phyloP scores from a whole-genome alignment of 257 asterid species.

The Penstemon eatonii region DNA sequence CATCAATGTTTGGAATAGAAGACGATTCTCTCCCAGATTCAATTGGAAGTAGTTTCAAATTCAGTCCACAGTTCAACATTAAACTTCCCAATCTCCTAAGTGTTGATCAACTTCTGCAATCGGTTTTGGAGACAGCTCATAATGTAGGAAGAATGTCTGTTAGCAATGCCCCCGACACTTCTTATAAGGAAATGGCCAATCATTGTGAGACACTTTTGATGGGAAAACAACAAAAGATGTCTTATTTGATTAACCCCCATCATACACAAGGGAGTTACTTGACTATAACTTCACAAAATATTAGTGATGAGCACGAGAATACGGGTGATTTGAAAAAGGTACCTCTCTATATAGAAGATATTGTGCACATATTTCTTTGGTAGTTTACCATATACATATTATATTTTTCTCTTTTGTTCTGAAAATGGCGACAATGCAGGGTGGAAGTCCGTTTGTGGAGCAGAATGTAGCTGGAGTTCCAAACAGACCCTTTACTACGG shows the following conservation, averaged over 20 bases:
- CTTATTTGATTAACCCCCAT: slow-evolving; percentile 52
- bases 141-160: slow-evolving; percentile 75
- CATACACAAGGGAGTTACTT: slow-evolving; percentile 47
- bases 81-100: slow-evolving; percentile 70
- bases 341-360: slow-evolving; percentile 8
- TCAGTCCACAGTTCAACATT: slow-evolving; percentile 40
- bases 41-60: slow-evolving; percentile 37
- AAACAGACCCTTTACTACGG: slow-evolving; percentile 28
- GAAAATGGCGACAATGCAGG: slow-evolving; percentile 35
- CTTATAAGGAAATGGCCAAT: slow-evolving; percentile 77
- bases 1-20: slow-evolving; percentile 42
- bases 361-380: no score
- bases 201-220: slow-evolving; percentile 67
- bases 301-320: slow-evolving; percentile 36
- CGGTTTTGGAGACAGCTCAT: slow-evolving; percentile 86
- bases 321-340: slow-evolving; percentile 40
- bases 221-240: slow-evolving; percentile 88
- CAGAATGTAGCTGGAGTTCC: slow-evolving; percentile 32
- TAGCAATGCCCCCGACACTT: slow-evolving; percentile 57
- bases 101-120: slow-evolving; percentile 88
- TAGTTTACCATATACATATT: no score
- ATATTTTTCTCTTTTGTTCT: background rate
- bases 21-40: slow-evolving; percentile 52
- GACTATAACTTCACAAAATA: slow-evolving; percentile 46
- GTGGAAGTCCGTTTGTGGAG: slow-evolving; percentile 45